These are phyloP conservation scores for Cyclostephanos tholiformis DNA, from an alignment of 108 stramenopile genomes.

Conservation along the genomic window DNA sequence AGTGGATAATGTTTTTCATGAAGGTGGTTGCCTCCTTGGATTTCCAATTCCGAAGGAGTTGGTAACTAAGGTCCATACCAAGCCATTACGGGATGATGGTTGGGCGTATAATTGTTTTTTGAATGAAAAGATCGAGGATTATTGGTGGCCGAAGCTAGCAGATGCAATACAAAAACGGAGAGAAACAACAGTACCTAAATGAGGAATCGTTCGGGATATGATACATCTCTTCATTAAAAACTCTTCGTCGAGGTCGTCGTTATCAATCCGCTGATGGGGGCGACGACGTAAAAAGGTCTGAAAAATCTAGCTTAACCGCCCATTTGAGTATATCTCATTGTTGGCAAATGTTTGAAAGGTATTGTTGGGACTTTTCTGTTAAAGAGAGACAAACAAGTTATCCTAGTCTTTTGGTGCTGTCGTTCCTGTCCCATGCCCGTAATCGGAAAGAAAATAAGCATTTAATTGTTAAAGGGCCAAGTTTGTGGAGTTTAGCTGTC, in stretches of 20 bases:
- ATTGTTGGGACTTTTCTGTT: too few species aligned
- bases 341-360: too few species aligned
- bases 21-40: conserved; percentile 58
- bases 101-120: conserved; percentile 83
- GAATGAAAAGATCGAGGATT: conserved; percentile 73
- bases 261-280: not conserved
- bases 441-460: too few species aligned
- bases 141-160: conserved; percentile 66
- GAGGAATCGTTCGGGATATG: not conserved
- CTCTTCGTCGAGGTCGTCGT: not conserved
- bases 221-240: not conserved
- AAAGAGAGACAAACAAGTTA: too few species aligned
- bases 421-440: too few species aligned
- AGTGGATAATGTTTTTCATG: not conserved
- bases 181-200: not conserved
- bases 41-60: conserved; percentile 65
- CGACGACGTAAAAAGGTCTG: too few species aligned
- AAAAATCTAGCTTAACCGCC: too few species aligned
- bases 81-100: conserved; percentile 49
- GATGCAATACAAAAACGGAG: conserved; percentile 33
- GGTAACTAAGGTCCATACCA: conserved; percentile 7
- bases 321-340: too few species aligned
- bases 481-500: too few species aligned
- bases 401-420: too few species aligned
- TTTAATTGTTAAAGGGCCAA: too few species aligned